These are phyloP conservation scores for Rosa persica DNA, from an alignment of 306 rosid species.

Conservation along the genomic window DNA sequence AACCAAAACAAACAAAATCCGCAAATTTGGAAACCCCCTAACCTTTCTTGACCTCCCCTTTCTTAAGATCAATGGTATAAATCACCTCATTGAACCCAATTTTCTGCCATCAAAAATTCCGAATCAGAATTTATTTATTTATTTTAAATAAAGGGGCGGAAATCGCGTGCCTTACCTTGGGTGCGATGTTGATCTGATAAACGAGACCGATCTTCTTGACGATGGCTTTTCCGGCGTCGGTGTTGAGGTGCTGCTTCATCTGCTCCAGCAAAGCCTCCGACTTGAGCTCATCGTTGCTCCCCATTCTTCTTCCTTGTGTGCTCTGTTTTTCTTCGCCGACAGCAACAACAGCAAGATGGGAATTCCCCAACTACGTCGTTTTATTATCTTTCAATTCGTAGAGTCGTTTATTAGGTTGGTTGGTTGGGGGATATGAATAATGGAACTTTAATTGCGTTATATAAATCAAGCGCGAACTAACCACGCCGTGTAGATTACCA, in stretches of 20 bases:
- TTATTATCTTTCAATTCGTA: not conserved
- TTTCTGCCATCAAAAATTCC: conserved; percentile 46
- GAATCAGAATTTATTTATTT: not conserved
- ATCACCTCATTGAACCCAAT: conserved; percentile 71
- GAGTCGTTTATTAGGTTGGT: not conserved
- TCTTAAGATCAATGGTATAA: conserved; percentile 86
- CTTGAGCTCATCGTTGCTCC: conserved; percentile 45
- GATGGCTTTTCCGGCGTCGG: conserved; percentile 73
- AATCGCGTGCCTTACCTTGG: conserved; percentile 52
- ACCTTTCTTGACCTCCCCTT: conserved; percentile 83
- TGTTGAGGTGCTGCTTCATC: conserved; percentile 71
- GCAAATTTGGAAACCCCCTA: conserved; percentile 2
- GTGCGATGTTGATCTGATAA: conserved; percentile 80
- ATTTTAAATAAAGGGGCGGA: not conserved
- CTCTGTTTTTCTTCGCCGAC: not conserved
- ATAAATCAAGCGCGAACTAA: conserved; percentile 6
- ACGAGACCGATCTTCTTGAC: conserved; percentile 60
- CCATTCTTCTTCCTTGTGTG: not conserved
- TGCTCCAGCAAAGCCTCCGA: conserved; percentile 66
- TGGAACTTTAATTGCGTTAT: not conserved
- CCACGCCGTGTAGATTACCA: not conserved
- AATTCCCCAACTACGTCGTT: not conserved
- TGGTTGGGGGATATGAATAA: not conserved
- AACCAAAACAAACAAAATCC: not conserved
- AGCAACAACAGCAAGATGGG: not conserved